phyloP scores from a whole-genome alignment of 2,329 filamentous ascomycete genomes.

The Aureobasidium melanogenum region DNA sequence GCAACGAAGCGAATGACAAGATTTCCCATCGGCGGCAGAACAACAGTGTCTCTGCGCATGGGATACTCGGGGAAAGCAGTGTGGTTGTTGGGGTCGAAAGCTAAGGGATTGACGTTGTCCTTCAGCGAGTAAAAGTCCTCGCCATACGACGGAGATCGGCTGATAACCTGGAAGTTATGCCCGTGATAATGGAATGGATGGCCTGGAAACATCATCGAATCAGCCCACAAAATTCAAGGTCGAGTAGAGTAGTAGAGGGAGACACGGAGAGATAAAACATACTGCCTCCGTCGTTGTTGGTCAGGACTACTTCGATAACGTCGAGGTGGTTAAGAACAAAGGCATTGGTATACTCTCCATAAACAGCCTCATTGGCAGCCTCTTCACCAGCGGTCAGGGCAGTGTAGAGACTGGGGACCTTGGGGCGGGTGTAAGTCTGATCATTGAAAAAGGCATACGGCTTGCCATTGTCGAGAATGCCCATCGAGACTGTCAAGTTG shows the following conservation, averaged over 20 bases:
- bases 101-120: slow-evolving; percentile 12
- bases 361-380: slow-evolving; percentile 32
- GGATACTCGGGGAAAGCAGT: slow-evolving; percentile 30
- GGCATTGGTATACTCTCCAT: slow-evolving; percentile 45
- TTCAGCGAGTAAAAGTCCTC: slow-evolving; percentile 22
- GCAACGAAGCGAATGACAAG: slow-evolving; percentile 47
- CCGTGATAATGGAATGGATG: slow-evolving; percentile 73
- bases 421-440: slow-evolving; percentile 63
- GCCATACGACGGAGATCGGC: slow-evolving; percentile 21
- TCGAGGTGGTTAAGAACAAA: slow-evolving; percentile 59
- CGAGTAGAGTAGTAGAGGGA: not conserved
- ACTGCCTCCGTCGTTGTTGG: slow-evolving; percentile 55
- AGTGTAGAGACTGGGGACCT: slow-evolving; percentile 74
- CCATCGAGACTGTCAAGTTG: slow-evolving; percentile 52
- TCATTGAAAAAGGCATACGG: slow-evolving; percentile 53
- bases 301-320: slow-evolving; percentile 67
- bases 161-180: slow-evolving; percentile 58
- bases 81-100: slow-evolving; percentile 24
- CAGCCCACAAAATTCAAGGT: slow-evolving; percentile 19
- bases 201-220: not conserved
- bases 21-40: slow-evolving; percentile 46
- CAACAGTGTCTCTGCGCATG: slow-evolving; percentile 46
- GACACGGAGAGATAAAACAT: not conserved
- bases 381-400: slow-evolving; percentile 54
- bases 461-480: slow-evolving; percentile 55